Conservation (phyloP, 192 early-diverging fungal genomes). For the Diversispora eburnea region DNA sequence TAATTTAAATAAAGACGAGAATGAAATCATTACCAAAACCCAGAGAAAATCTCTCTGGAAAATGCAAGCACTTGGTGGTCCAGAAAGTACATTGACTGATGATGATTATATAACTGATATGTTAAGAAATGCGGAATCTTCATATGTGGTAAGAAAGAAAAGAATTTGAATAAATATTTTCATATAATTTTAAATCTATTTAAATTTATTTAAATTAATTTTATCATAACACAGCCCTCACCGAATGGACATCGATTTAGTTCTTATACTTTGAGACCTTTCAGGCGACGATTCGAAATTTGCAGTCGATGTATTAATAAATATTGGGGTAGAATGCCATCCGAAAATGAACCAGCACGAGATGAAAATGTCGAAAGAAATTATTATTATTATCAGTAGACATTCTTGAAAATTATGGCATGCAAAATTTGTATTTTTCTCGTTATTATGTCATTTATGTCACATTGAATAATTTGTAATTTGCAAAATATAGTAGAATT, state of each 20-base stretch:
- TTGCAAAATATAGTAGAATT: too few relatives aligned
- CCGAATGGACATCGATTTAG: background rate
- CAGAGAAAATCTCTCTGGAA: background rate
- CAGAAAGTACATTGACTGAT: background rate
- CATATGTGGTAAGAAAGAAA: background rate
- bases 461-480: too few relatives aligned
- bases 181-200: background rate
- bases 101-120: conserved; percentile 19
- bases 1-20: background rate
- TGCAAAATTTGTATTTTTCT: too few relatives aligned
- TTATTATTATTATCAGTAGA: background rate
- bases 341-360: background rate
- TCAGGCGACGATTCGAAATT: background rate
- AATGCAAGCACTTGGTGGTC: conserved; percentile 7
- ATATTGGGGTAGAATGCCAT: background rate
- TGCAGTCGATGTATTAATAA: background rate
- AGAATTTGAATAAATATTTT: background rate
- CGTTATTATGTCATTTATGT: too few relatives aligned
- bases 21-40: background rate
- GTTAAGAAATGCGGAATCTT: background rate
- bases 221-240: background rate
- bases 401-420: too few relatives aligned
- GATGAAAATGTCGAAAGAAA: background rate
- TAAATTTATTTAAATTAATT: background rate
- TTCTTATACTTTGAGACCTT: background rate